Base-by-base conservation (phyloP, 1,139 yeast genomes). In the Sugiyamaella xylanicola region DNA sequence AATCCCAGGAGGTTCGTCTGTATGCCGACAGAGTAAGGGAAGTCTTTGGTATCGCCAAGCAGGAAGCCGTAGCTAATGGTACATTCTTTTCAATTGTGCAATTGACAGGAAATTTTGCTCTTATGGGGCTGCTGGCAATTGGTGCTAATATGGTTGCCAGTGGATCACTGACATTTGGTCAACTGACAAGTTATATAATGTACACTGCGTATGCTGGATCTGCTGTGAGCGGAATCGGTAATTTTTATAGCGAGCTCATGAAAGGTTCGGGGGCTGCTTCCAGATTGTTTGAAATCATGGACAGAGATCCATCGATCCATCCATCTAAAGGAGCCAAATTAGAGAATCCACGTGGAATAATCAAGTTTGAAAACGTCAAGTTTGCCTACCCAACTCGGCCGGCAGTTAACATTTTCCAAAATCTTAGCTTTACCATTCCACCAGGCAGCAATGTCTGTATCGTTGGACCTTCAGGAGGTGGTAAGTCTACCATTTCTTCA, bases 191-290 rank as follows among this genome's bases (percentile, higher is more conserved):
- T 36, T 92, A 89, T 71, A 86, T 92, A 85, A 83, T 93, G 81
- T 92, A 92, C 72, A 93, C 97, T 0, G 92, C 91, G 42, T 92
- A 89, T 68, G 89, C 97, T 1, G 97, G 97, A 2, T 79, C 86
- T 53, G 88, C 97, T 0, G 88, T 92, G 36, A 88, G 87, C 70
- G 97, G 97, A 0, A 72, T 93, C 43, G 93, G 97, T 0, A 86
- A 87, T 59, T 92, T 92, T 69, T 92, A 91, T 67, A 86, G 96
- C 0, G 98, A 93, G 68, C 74, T 92, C 58, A 92, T 93, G 96
- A 93, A 92, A 74, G 98, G 97, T 49, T 86, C 92, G 5, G 99
- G 99, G 59, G 98, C 98, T 0, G 95, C 97, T 0, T 87, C 95
- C 54, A 79, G 99, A 60, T 75, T 93, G 54, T 93, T 93, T 74